These are phyloP conservation scores for Halophytophthora polymorphica DNA, from an alignment of 352 stramenopile species.

Conservation along the genomic window DNA sequence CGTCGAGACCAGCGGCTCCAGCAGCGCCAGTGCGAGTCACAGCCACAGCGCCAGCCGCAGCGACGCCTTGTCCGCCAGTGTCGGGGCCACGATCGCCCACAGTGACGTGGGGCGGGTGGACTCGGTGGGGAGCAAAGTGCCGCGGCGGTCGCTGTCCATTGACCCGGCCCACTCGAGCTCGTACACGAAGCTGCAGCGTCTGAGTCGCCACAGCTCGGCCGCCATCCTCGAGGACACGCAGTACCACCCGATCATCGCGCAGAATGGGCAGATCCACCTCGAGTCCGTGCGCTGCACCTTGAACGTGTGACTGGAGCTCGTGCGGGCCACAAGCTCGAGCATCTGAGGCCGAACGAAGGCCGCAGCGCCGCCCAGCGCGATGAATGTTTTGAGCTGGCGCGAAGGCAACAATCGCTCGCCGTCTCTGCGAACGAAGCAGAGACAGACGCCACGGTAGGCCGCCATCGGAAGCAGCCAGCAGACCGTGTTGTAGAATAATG, in stretches of 20 bases:
- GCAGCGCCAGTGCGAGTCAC: slow-evolving; percentile 1
- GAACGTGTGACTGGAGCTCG: slow-evolving; percentile 30
- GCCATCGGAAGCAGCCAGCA: not conserved
- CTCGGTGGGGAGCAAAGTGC: slow-evolving; percentile 11
- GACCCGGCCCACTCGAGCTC: slow-evolving; percentile 17
- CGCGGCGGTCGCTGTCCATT: slow-evolving; percentile 12
- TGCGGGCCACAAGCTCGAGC: slow-evolving; percentile 10
- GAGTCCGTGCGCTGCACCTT: slow-evolving; percentile 18
- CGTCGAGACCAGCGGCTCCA: slow-evolving; percentile 1
- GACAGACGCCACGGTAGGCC: not conserved
- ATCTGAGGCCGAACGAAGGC: no score
- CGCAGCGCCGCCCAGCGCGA: no score
- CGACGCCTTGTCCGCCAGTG: not conserved
- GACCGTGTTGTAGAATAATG: no score
- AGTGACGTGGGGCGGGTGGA: slow-evolving; percentile 1
- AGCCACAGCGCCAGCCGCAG: not conserved
- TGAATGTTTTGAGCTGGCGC: no score
- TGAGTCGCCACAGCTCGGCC: slow-evolving; percentile 25
- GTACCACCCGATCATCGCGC: slow-evolving; percentile 5
- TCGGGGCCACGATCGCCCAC: slow-evolving; percentile 3
- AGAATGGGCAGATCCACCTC: slow-evolving; percentile 22
- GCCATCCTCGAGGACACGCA: slow-evolving; percentile 11
- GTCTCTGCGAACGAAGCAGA: slow-evolving; percentile 8
- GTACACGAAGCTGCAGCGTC: slow-evolving; percentile 16
- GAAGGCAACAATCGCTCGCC: no score